Percentiles rank a stretch among this genome's conserved stretches.
Evolutionary conservation across 108 stramenopile genomes (phyloP).

Genomic region (Epipyxis sp.): DNA sequence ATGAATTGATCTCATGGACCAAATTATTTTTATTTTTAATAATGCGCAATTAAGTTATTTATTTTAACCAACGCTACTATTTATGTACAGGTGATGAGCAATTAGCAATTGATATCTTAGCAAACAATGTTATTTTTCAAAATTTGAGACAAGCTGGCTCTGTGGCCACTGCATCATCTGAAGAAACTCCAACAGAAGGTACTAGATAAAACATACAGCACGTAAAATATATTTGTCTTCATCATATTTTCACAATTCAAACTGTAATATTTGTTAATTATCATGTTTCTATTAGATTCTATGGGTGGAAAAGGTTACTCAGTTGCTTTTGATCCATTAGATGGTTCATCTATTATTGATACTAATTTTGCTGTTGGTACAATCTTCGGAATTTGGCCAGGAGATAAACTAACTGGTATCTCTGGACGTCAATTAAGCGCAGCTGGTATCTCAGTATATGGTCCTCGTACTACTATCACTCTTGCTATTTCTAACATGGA

Average conservation of each 20-base stretch:
- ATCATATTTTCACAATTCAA: too few relatives aligned
- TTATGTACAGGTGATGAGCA: constrained; percentile 43
- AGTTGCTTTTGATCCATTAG: constrained; percentile 70
- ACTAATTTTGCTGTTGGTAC: constrained; percentile 64
- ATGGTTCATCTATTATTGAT: constrained; percentile 63
- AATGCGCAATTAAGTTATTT: too few relatives aligned
- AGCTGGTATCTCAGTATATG: constrained; percentile 56
- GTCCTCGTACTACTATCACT: constrained; percentile 58
- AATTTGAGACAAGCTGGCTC: constrained; percentile 50
- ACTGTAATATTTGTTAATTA: neutral
- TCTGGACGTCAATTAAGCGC: constrained; percentile 50
- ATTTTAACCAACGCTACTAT: too few relatives aligned
- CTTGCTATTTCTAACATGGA: constrained; percentile 51
- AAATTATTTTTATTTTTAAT: too few relatives aligned
- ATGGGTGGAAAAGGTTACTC: constrained; percentile 55
- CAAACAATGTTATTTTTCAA: constrained; percentile 58
- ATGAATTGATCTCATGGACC: too few relatives aligned
- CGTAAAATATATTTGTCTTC: neutral
- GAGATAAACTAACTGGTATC: constrained; percentile 51
- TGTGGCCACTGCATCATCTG: constrained; percentile 53
- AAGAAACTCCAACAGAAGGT: constrained; percentile 45
- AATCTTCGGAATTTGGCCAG: constrained; percentile 60
- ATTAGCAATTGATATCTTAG: constrained; percentile 56
- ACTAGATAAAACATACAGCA: neutral
- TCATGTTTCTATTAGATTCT: constrained; percentile 39